These are phyloP conservation scores for Thermothelomyces thermophilus DNA, from an alignment of 2,329 filamentous ascomycete species.

Conservation along the genomic window DNA sequence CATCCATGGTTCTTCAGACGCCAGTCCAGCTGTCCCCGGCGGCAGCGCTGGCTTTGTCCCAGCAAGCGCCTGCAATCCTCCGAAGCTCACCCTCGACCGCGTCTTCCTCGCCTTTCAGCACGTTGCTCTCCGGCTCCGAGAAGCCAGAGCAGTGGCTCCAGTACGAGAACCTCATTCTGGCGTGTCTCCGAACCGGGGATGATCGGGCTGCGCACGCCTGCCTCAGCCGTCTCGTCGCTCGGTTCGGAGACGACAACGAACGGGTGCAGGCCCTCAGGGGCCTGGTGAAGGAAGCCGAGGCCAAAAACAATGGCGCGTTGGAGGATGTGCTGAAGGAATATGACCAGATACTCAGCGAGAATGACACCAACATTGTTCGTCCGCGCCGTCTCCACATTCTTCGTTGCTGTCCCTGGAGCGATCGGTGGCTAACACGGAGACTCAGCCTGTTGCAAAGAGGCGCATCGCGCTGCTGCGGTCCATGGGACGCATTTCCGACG, in stretches of 20 bases:
- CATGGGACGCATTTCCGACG: constrained; percentile 62
- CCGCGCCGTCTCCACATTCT: not conserved
- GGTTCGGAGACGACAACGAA: constrained; percentile 82
- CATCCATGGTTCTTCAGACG: constrained; percentile 49
- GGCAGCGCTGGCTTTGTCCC: constrained; percentile 52
- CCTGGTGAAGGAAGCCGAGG: constrained; percentile 76
- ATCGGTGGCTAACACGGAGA: constrained; percentile 27
- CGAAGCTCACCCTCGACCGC: constrained; percentile 47
- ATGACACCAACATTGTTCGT: constrained; percentile 73
- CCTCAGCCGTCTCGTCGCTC: constrained; percentile 65
- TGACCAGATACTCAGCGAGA: constrained; percentile 63
- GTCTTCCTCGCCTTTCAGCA: constrained; percentile 47
- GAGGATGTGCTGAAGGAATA: constrained; percentile 70
- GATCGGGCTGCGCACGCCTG: constrained; percentile 69
- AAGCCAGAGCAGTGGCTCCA: constrained; percentile 74
- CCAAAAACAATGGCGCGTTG: constrained; percentile 58
- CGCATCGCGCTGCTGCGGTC: constrained; percentile 72
- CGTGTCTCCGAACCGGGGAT: constrained; percentile 79
- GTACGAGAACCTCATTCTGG: constrained; percentile 80
- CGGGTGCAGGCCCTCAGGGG: constrained; percentile 77
- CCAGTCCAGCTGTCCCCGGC: constrained; percentile 50
- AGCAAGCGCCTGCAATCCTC: constrained; percentile 53
- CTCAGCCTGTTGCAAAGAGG: constrained; percentile 75
- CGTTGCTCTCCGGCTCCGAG: constrained; percentile 55
- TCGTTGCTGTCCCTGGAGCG: not conserved